Evolutionary conservation across 768 basidiomycete species (phyloP).

Genomic region (Leccinum olivaceopallidum): DNA sequence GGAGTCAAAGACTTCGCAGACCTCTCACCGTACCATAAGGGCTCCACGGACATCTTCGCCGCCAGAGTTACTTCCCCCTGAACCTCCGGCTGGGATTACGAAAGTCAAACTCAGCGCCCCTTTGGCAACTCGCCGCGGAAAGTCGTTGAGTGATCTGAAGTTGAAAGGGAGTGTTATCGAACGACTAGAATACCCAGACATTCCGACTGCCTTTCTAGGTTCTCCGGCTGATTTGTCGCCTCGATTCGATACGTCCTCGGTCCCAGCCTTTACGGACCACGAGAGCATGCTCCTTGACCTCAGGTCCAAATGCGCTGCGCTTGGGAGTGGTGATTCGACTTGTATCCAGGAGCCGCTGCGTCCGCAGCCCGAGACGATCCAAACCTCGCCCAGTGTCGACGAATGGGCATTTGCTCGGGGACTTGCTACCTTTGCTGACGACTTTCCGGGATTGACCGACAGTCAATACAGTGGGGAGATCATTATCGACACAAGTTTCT

Average conservation of each 20-base stretch:
- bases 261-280: slow-evolving; percentile 31
- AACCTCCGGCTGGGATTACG: not conserved
- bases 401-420: slow-evolving; percentile 40
- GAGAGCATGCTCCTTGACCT: slow-evolving; percentile 39
- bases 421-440: slow-evolving; percentile 27
- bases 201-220: slow-evolving; percentile 44
- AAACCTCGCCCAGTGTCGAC: slow-evolving; percentile 26
- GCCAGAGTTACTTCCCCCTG: slow-evolving; percentile 1
- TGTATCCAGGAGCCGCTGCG: slow-evolving; percentile 9
- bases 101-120: slow-evolving; percentile 20
- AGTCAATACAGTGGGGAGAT: slow-evolving; percentile 3
- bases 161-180: slow-evolving; percentile 20
- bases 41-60: slow-evolving; percentile 3
- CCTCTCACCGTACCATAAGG: slow-evolving; percentile 1
- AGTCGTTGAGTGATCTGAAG: slow-evolving; percentile 32
- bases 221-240: slow-evolving; percentile 36
- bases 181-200: slow-evolving; percentile 38
- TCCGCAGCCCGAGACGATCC: not conserved
- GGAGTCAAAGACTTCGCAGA: slow-evolving; percentile 1
- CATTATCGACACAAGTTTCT: slow-evolving; percentile 5
- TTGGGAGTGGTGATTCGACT: slow-evolving; percentile 18
- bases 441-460: slow-evolving; percentile 12
- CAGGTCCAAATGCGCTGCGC: slow-evolving; percentile 32
- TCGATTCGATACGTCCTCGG: slow-evolving; percentile 19
- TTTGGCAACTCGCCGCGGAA: slow-evolving; percentile 42